Evolutionary conservation across 441 rosid species (phyloP).

Genomic region (Rhodomyrtus psidioides): DNA sequence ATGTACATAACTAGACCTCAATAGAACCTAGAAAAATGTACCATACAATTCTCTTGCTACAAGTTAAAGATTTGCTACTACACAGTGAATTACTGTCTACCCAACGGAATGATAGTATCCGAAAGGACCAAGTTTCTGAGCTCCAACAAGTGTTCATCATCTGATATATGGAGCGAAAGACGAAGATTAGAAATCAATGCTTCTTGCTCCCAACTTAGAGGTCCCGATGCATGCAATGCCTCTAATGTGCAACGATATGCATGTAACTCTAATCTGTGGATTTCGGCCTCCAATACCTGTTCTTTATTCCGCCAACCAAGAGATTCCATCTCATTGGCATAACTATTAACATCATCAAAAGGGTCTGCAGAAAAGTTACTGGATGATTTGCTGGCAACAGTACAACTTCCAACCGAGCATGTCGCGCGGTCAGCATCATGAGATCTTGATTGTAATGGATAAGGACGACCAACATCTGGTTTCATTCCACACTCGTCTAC

Average conservation of each 20-base stretch:
- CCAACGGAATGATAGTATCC: not conserved
- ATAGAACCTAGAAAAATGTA: not conserved
- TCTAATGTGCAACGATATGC: not conserved
- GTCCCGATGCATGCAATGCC: not conserved
- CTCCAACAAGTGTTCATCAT: not conserved
- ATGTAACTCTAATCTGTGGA: not conserved
- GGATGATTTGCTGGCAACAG: not conserved
- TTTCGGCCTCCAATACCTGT: not conserved
- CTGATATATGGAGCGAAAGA: not conserved
- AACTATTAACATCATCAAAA: not conserved
- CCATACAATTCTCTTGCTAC: not conserved
- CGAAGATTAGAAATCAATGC: not conserved
- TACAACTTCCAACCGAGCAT: not conserved
- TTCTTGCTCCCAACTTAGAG: slow-evolving; percentile 4
- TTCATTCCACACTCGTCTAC: not conserved
- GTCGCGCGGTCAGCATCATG: not conserved
- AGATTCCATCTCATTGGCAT: not conserved
- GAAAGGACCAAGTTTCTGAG: not conserved
- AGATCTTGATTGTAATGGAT: not conserved
- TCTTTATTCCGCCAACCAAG: not conserved
- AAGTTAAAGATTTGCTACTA: not conserved
- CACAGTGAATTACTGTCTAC: not conserved
- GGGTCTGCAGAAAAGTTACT: not conserved
- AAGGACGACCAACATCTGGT: not conserved
- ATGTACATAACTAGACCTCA: not conserved